These are phyloP conservation scores for Durotheca rogersii DNA, from an alignment of 495 filamentous ascomycete species.

Conservation along the genomic window DNA sequence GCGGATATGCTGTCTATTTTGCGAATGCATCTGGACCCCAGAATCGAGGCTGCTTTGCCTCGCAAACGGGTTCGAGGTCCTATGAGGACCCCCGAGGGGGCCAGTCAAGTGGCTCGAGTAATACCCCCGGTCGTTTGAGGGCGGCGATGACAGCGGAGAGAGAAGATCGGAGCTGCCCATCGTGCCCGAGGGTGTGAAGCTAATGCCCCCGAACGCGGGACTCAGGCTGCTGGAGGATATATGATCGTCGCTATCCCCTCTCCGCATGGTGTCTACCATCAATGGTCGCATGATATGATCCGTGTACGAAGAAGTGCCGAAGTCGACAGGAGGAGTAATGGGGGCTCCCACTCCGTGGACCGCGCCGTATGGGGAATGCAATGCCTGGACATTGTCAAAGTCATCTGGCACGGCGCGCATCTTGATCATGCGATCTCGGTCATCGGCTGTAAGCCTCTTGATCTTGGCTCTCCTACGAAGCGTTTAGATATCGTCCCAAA, in stretches of 20 bases:
- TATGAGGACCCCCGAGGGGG: slow-evolving; percentile 48
- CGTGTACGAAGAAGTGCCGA: slow-evolving; percentile 48
- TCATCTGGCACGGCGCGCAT: slow-evolving; percentile 88
- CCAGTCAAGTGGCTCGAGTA: slow-evolving; percentile 52
- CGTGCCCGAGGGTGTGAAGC: slow-evolving; percentile 52
- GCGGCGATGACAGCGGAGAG: slow-evolving; percentile 54
- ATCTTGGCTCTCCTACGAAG: slow-evolving; percentile 85
- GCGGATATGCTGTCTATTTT: slow-evolving; percentile 47
- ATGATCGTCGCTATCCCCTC: slow-evolving; percentile 57
- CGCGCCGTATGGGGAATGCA: slow-evolving; percentile 72
- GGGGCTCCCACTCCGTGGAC: slow-evolving; percentile 57
- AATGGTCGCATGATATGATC: slow-evolving; percentile 61
- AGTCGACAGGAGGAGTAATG: slow-evolving; percentile 58
- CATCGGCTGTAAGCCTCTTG: slow-evolving; percentile 89
- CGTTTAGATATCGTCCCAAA: slow-evolving; percentile 33
- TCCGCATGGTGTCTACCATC: slow-evolving; percentile 60
- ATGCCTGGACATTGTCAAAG: slow-evolving; percentile 87
- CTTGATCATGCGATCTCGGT: slow-evolving; percentile 91
- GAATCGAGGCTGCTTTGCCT: slow-evolving; percentile 51
- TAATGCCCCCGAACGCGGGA: slow-evolving; percentile 61
- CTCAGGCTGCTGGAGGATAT: slow-evolving; percentile 62
- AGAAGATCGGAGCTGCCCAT: slow-evolving; percentile 54
- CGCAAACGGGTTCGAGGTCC: slow-evolving; percentile 58
- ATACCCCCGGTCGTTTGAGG: slow-evolving; percentile 53
- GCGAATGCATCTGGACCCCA: slow-evolving; percentile 48